Evolutionary conservation across 2,329 filamentous ascomycete species (phyloP).

Genomic region (Aspergillus jensenii): DNA sequence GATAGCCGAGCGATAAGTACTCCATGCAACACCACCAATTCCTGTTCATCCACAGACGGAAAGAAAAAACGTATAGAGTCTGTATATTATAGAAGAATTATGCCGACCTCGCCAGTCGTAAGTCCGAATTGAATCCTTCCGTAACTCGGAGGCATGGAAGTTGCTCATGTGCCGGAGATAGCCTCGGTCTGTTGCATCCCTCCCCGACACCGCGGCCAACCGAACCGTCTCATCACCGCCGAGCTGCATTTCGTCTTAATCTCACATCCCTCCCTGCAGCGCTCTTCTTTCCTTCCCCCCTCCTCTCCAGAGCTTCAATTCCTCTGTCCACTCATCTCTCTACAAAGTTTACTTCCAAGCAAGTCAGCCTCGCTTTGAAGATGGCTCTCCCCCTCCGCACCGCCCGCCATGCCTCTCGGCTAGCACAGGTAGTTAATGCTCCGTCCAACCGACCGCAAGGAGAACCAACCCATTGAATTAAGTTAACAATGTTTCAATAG

Average conservation of each 20-base stretch:
- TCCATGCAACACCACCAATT: background rate
- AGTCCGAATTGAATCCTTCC: background rate
- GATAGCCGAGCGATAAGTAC: slow-evolving; percentile 1
- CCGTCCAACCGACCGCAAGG: background rate
- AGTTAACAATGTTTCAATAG: background rate
- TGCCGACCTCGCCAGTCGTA: background rate
- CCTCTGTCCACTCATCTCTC: background rate
- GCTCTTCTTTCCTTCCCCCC: slow-evolving; percentile 6
- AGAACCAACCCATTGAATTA: background rate
- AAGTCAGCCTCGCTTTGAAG: slow-evolving; percentile 13
- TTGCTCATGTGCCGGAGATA: background rate
- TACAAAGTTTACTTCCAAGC: background rate
- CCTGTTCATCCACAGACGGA: background rate
- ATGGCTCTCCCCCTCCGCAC: slow-evolving; percentile 33
- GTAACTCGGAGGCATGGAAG: background rate
- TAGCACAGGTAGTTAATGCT: slow-evolving; percentile 37
- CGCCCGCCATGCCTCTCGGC: slow-evolving; percentile 37
- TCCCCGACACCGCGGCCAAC: slow-evolving; percentile 14
- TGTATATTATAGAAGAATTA: background rate
- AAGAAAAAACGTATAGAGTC: background rate
- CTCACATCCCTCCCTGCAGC: background rate
- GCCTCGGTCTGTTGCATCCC: slow-evolving; percentile 6
- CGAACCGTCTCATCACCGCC: slow-evolving; percentile 4
- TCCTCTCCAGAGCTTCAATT: background rate
- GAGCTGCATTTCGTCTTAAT: background rate